These are phyloP conservation scores for Lipomyces japonicus DNA, from an alignment of 805 yeast genomes.

Conservation along the genomic window DNA sequence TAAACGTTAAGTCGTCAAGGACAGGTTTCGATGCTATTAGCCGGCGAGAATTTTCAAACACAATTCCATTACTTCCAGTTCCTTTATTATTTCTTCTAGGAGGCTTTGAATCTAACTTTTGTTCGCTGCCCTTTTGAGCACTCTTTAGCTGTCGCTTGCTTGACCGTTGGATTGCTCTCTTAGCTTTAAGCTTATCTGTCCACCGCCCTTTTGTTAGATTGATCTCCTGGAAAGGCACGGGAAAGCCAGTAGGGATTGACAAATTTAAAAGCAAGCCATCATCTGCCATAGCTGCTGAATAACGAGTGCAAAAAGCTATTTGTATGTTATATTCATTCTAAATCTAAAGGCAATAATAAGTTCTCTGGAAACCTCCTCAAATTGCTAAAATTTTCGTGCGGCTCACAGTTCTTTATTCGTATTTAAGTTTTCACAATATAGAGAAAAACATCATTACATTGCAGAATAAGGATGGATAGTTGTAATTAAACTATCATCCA, in stretches of 20 bases:
- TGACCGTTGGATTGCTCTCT: constrained; percentile 35
- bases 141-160: constrained; percentile 3
- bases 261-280: constrained; percentile 78
- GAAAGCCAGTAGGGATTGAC: constrained; percentile 42
- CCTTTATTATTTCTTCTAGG: constrained; percentile 3
- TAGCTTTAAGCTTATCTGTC: constrained; percentile 71
- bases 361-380: too few relatives aligned
- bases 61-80: constrained; percentile 18
- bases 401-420: too few relatives aligned
- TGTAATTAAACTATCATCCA: too few relatives aligned
- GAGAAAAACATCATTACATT: too few relatives aligned
- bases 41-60: too few relatives aligned
- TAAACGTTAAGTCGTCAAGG: constrained; percentile 3
- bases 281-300: constrained; percentile 49
- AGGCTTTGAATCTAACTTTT: neutral
- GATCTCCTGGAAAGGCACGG: constrained; percentile 29
- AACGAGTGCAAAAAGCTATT: too few relatives aligned
- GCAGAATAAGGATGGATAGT: too few relatives aligned
- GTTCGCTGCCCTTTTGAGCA: neutral
- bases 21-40: too few relatives aligned
- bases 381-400: too few relatives aligned
- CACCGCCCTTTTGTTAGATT: constrained; percentile 64
- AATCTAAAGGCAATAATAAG: too few relatives aligned
- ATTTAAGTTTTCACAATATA: too few relatives aligned
- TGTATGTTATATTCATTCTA: too few relatives aligned